These are phyloP conservation scores for Anastatica hierochuntica DNA, from an alignment of 345 rosid genomes.

Conservation along the genomic window DNA sequence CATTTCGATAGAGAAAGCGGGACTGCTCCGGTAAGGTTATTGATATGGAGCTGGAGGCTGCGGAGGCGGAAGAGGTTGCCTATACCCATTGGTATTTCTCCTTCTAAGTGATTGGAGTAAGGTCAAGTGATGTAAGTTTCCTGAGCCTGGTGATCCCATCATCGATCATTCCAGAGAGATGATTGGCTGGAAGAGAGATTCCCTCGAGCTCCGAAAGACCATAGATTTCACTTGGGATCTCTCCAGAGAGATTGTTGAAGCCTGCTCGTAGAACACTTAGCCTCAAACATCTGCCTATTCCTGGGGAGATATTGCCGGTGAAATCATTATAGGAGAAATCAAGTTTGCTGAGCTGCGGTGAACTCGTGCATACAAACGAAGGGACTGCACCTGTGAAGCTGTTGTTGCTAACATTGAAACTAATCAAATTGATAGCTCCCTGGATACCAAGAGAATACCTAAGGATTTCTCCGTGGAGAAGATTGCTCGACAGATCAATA, in stretches of 20 bases:
- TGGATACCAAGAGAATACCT: slow-evolving; percentile 21
- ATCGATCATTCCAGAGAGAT: slow-evolving; percentile 42
- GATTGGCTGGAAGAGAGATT: slow-evolving; percentile 51
- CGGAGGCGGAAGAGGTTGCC: slow-evolving; percentile 48
- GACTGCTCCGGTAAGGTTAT: slow-evolving; percentile 44
- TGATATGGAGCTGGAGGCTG: slow-evolving; percentile 47
- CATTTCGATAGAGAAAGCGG: slow-evolving; percentile 56
- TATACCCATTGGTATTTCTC: slow-evolving; percentile 44
- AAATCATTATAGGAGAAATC: slow-evolving; percentile 63
- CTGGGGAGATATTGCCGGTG: slow-evolving; percentile 36
- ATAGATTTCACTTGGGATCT: slow-evolving; percentile 48
- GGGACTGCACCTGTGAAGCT: slow-evolving; percentile 53
- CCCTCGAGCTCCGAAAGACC: slow-evolving; percentile 29
- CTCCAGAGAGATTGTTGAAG: slow-evolving; percentile 57
- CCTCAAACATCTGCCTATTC: slow-evolving; percentile 44
- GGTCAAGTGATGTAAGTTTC: slow-evolving; percentile 48
- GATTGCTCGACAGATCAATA: slow-evolving; percentile 60
- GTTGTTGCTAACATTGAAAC: slow-evolving; percentile 63
- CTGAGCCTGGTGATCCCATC: slow-evolving; percentile 30
- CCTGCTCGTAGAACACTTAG: slow-evolving; percentile 48
- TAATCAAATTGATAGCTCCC: slow-evolving; percentile 35
- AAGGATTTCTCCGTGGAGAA: slow-evolving; percentile 38
- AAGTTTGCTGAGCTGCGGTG: slow-evolving; percentile 26
- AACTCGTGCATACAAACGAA: slow-evolving; percentile 40
- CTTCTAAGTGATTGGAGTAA: slow-evolving; percentile 44